phyloP scores from a whole-genome alignment of 2,329 filamentous ascomycete genomes.

The Aureobasidium sp. region DNA sequence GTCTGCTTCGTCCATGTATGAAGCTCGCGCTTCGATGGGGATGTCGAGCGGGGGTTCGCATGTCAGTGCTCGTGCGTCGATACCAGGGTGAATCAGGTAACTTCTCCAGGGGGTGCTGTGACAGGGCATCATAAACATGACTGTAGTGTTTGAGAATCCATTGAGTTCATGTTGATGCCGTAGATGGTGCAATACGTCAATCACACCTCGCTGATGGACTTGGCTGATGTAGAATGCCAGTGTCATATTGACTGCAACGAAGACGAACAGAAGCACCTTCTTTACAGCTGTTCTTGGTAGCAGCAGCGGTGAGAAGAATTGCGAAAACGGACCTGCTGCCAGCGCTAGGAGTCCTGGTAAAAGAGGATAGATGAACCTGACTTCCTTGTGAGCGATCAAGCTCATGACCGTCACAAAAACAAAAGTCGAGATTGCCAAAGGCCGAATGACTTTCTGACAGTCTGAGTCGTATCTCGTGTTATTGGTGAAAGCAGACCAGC shows the following conservation, averaged over 20 bases:
- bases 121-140: constrained; percentile 88
- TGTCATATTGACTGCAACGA: constrained; percentile 60
- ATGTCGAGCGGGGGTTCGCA: constrained; percentile 83
- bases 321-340: constrained; percentile 58
- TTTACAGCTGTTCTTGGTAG: constrained; percentile 31
- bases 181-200: constrained; percentile 68
- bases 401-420: constrained; percentile 64
- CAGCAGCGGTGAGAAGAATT: constrained; percentile 52
- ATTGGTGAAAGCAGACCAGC: constrained; percentile 45
- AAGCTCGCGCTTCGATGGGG: constrained; percentile 51
- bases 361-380: constrained; percentile 91
- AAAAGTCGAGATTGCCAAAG: constrained; percentile 45
- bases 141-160: constrained; percentile 36
- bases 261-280: constrained; percentile 43
- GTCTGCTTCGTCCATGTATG: constrained; percentile 84
- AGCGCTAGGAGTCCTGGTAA: constrained; percentile 80
- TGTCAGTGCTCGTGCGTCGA: constrained; percentile 75
- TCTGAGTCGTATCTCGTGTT: not conserved
- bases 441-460: constrained; percentile 20
- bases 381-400: constrained; percentile 87
- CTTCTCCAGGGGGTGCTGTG: constrained; percentile 94
- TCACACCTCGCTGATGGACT: constrained; percentile 72
- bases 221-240: constrained; percentile 68
- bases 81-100: constrained; percentile 67
- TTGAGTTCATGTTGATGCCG: constrained; percentile 63